Evolutionary conservation across 2,329 filamentous ascomycete genomes (phyloP).

Genomic region (Tothia fuscella): DNA sequence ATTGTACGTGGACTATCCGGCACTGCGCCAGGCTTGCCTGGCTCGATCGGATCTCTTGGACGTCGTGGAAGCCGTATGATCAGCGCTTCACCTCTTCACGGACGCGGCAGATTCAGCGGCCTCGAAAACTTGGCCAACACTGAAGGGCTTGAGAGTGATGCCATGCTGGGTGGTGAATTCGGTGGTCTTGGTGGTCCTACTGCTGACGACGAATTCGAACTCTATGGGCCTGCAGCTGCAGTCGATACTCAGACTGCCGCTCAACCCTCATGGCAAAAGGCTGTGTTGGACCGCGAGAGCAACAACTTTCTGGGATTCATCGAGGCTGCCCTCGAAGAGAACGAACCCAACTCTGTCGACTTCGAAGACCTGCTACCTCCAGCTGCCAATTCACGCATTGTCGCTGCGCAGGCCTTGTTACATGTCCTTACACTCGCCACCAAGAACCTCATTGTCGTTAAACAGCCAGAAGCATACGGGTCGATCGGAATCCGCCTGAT

Average conservation of each 20-base stretch:
- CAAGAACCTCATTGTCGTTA: conserved; percentile 4
- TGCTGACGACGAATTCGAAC: conserved; percentile 20
- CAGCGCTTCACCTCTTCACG: conserved; percentile 49
- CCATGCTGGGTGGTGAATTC: neutral
- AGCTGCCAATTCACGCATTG: conserved; percentile 38
- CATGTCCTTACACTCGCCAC: conserved; percentile 20
- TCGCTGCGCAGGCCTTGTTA: conserved; percentile 46
- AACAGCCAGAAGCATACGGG: neutral
- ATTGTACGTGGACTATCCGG: conserved; percentile 30
- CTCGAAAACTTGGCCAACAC: conserved; percentile 17
- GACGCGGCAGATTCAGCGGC: conserved; percentile 29
- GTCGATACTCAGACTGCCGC: conserved; percentile 39
- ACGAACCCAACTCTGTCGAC: conserved; percentile 14
- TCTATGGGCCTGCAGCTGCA: conserved; percentile 27
- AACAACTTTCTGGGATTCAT: conserved; percentile 53
- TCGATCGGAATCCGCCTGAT: conserved; percentile 1
- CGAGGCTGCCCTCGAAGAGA: conserved; percentile 30
- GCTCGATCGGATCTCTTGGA: conserved; percentile 24
- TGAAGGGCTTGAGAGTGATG: conserved; percentile 1
- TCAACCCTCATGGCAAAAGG: conserved; percentile 36
- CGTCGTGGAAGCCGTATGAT: conserved; percentile 40
- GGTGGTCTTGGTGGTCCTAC: neutral
- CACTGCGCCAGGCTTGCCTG: conserved; percentile 24
- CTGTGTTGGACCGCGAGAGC: conserved; percentile 45
- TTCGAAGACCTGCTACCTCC: conserved; percentile 62